Percentiles rank a stretch among this genome's conserved stretches.
phyloP scores from a whole-genome alignment of 2,329 filamentous ascomycete species.

The Colletotrichum lupini region DNA sequence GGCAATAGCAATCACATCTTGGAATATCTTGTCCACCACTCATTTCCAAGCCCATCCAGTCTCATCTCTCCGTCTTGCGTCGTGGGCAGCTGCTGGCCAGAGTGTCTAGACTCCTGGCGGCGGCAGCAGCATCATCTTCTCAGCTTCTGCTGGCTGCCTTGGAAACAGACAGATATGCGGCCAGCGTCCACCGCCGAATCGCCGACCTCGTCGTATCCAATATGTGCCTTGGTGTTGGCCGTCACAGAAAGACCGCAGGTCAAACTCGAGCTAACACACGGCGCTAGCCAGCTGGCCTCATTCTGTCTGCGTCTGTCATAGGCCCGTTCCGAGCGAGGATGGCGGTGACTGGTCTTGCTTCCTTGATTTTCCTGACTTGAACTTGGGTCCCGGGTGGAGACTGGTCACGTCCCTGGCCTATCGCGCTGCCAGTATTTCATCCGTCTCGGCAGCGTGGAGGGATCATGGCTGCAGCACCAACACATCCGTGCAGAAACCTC shows the following conservation, averaged over 20 bases:
- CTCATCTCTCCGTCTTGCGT: conserved; percentile 25
- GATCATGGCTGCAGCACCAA: conserved; percentile 57
- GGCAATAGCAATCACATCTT: conserved; percentile 11
- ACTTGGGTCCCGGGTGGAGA: conserved; percentile 49
- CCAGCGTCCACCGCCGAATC: background rate
- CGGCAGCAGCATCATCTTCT: background rate
- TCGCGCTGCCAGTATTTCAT: conserved; percentile 47
- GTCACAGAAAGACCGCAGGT: conserved; percentile 41
- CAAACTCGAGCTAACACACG: conserved; percentile 45
- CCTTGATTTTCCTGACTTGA: conserved; percentile 54
- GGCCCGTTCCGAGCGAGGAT: conserved; percentile 45
- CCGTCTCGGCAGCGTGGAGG: conserved; percentile 49
- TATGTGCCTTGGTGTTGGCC: conserved; percentile 20
- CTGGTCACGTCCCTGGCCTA: conserved; percentile 53
- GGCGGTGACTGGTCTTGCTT: conserved; percentile 50
- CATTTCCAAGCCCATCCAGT: conserved; percentile 14
- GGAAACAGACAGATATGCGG: conserved; percentile 12
- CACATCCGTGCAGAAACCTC: conserved; percentile 52
- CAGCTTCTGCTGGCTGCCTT: background rate
- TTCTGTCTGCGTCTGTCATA: conserved; percentile 51
- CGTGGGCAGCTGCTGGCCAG: conserved; percentile 14
- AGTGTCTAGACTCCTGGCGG: conserved; percentile 11
- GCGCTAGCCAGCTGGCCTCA: conserved; percentile 53
- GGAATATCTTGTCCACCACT: conserved; percentile 18
- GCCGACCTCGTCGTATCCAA: background rate